Conservation (phyloP, 1,139 yeast genomes). For the Suhomyces bribrorum region DNA sequence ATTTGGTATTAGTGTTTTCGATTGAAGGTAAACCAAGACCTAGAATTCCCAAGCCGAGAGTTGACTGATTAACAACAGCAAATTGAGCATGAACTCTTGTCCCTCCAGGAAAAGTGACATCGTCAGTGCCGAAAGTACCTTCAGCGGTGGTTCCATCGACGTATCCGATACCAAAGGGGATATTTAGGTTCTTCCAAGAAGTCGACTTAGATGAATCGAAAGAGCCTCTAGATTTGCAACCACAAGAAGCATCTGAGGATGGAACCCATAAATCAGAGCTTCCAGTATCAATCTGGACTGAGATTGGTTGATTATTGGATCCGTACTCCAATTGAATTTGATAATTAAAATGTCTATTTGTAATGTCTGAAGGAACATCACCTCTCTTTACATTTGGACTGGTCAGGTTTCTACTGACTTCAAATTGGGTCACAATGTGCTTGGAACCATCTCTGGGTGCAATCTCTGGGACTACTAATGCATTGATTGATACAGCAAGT, state of each 20-base stretch:
- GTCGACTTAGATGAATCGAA: constrained; percentile 13
- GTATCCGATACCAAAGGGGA: constrained; percentile 15
- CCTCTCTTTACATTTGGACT: constrained; percentile 2
- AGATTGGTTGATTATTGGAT: constrained; percentile 12
- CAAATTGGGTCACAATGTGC: background rate
- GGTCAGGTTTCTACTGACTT: background rate
- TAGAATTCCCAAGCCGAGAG: constrained; percentile 19
- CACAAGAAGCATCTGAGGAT: constrained; percentile 25
- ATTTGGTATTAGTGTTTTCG: constrained; percentile 7
- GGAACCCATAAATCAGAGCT: constrained; percentile 26
- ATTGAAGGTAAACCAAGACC: constrained; percentile 43
- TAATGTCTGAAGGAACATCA: background rate
- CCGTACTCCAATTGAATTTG: constrained; percentile 13
- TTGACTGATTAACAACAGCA: constrained; percentile 21
- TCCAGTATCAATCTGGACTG: constrained; percentile 22
- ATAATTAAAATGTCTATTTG: constrained; percentile 3
- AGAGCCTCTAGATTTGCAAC: constrained; percentile 15
- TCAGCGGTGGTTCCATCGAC: constrained; percentile 17
- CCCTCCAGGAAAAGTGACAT: constrained; percentile 14
- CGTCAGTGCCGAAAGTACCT: constrained; percentile 23
- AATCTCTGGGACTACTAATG: background rate
- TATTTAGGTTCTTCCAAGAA: constrained; percentile 6
- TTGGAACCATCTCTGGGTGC: constrained; percentile 1
- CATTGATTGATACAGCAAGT: background rate
- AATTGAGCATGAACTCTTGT: constrained; percentile 17